Evolutionary conservation across 2,329 filamentous ascomycete species (phyloP).

Genomic region (Alternaria metachromatica): DNA sequence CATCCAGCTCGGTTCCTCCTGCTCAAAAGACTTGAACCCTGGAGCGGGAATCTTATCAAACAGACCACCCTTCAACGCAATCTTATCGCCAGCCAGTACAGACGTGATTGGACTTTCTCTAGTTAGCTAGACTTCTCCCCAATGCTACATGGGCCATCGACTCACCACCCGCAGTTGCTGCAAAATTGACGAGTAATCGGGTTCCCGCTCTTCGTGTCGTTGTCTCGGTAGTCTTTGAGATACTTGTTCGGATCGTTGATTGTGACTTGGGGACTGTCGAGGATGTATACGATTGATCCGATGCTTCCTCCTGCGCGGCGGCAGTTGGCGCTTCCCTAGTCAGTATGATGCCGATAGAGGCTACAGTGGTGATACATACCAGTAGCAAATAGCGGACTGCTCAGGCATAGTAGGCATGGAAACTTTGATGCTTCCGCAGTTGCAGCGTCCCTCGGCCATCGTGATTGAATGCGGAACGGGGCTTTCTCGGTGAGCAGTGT

Average conservation of each 20-base stretch:
- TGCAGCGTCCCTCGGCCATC: conserved; percentile 41
- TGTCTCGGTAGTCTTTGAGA: conserved; percentile 37
- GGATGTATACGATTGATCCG: conserved; percentile 32
- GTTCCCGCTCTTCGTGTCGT: conserved; percentile 37
- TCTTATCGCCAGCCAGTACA: conserved; percentile 19
- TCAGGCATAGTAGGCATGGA: conserved; percentile 28
- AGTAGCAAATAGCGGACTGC: conserved; percentile 38
- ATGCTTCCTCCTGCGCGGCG: conserved; percentile 31
- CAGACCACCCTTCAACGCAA: conserved; percentile 35
- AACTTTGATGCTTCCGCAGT: conserved; percentile 39
- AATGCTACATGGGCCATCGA: not conserved
- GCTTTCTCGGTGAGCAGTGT: not conserved
- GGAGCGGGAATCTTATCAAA: conserved; percentile 32
- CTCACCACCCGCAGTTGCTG: conserved; percentile 39
- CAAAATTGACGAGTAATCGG: conserved; percentile 38
- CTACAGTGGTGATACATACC: conserved; percentile 16
- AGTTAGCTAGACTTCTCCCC: not conserved
- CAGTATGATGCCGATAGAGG: not conserved
- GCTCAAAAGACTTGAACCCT: conserved; percentile 20
- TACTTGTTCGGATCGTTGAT: conserved; percentile 27
- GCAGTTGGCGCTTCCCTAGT: conserved; percentile 34
- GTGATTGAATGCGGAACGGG: not conserved
- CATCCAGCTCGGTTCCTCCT: conserved; percentile 34
- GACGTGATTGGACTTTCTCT: conserved; percentile 29
- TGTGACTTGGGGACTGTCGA: conserved; percentile 25